Base-by-base conservation (phyloP, 2,329 filamentous ascomycete genomes). In the Hyphodiscus sp. region DNA sequence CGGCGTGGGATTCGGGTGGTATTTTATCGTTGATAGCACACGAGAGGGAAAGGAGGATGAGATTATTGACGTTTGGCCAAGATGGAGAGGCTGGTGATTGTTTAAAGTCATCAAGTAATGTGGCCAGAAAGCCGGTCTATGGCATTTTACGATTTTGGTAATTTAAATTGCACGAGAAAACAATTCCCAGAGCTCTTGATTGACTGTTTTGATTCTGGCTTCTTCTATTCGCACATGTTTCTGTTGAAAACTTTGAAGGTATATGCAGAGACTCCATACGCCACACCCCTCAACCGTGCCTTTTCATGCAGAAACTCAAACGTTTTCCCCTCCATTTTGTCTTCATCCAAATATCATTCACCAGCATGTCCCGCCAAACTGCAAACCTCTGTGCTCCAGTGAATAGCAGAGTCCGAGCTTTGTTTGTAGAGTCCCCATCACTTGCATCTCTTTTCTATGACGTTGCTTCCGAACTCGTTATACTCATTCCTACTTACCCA, bases 401-500 rank as follows among this genome's bases (percentile, higher is more conserved):
- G 23, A 26, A 26, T 8, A 26, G 8, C 23, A 26, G 8, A 8
- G 23, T 26, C 23, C 8, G 23, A 26, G 23, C 23, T 26, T 26
- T 8, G 8, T 26, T 26, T 26, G 23, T 26, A 26, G 8, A 49
- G 19, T 45, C 38, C 30, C 46, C 48, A 55, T 73, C 67, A 97
- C 76, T 96, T 95, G 80, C 92, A 97, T 65, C 92, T 80, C 81
- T 96, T 96, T 78, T 97, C 92, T 45, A 97, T 89, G 63, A 97
- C 91, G 59, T 83, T 83, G 6, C 85, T 76, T 1, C 94, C 94
- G 70, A 96, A 91, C 76, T 99, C 95, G 60, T 96, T 91, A 65
- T 96, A 97, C 75, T 99, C 94, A 77, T 96, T 95, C 71, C 85
- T 89, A 20, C 87, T 92, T 64, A 99, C 95, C 94, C 94, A 99